Base-by-base conservation (phyloP, 495 filamentous ascomycete genomes). In the Xylaria longipes region DNA sequence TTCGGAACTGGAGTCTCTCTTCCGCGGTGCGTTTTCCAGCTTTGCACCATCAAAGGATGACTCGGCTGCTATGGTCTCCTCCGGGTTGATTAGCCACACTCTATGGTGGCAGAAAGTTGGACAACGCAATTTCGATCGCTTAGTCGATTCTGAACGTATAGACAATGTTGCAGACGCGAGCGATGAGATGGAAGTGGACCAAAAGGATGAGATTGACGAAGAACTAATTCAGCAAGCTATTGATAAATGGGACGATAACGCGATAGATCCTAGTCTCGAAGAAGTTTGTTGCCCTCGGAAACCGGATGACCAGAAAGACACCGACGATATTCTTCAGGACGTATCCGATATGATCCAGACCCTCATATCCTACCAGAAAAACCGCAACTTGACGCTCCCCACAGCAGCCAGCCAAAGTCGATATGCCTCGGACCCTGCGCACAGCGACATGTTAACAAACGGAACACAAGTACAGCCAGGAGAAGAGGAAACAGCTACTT, bases 71-170 rank as follows among this genome's bases (percentile, higher is more conserved):
- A 85, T 97, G 67, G 81, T 94, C 11, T 89, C 94, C 45, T 87
- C 86, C 15, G 90, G 92, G 71, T 83, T 88, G 33, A 90, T 93
- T 67, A 89, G 91, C 68, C 83, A 89, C 52, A 79, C 77, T 35
- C 82, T 97, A n/a, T 98, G 95, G 95, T 98, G 94, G 94, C 88
- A 90, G 69, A 89, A 90, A 71, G 80, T 90, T 48, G 95, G 94
- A 33, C 85, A 89, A 70, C 88, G 87, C 69, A 81, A 87, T 70
- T 84, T 86, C 37, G 79, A 87, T 63, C 84, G 77, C 46, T 72
- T 85, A 39, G 76, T 85, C 45, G 84, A 86, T 6, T 70, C 67
- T 22, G 80, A 87, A 35, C 77, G 73, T 12, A 33, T 72, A 11
- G 84, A 84, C 37, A 83, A 85, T n/a, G 78, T 78, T 4, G 68